Percentiles rank a stretch among this genome's conserved stretches.
Evolutionary conservation across 352 stramenopile species (phyloP).

Genomic region (Aphanomyces cochlioides): DNA sequence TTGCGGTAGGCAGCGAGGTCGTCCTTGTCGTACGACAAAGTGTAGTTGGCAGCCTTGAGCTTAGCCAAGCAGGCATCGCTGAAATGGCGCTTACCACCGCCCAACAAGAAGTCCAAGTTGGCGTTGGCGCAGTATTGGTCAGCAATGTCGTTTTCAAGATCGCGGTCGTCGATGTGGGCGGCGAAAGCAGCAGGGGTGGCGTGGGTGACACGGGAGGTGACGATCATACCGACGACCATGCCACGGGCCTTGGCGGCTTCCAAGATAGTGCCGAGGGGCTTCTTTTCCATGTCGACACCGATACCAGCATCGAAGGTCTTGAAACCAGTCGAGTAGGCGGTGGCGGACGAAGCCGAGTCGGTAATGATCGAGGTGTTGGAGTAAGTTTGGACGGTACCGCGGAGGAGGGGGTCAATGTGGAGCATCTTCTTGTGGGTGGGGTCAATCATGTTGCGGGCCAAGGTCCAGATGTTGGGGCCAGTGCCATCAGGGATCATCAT

Average conservation of each 20-base stretch:
- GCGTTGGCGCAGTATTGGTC: conserved; percentile 62
- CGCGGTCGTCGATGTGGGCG: conserved; percentile 48
- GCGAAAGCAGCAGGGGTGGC: conserved; percentile 56
- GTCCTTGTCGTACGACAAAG: conserved; percentile 50
- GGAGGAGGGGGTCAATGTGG: conserved; percentile 55
- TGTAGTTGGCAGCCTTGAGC: conserved; percentile 45
- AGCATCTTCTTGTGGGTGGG: conserved; percentile 49
- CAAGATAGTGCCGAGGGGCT: conserved; percentile 57
- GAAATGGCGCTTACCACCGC: conserved; percentile 51
- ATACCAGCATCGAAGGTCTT: conserved; percentile 65
- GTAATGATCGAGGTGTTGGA: conserved; percentile 67
- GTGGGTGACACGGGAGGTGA: conserved; percentile 61
- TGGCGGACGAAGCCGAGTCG: conserved; percentile 53
- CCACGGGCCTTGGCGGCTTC: conserved; percentile 56
- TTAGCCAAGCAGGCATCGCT: conserved; percentile 47
- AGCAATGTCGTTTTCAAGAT: conserved; percentile 55
- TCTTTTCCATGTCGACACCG: conserved; percentile 50
- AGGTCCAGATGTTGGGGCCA: conserved; percentile 58
- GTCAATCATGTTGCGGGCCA: conserved; percentile 55
- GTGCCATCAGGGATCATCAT: conserved; percentile 76
- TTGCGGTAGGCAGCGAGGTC: conserved; percentile 52
- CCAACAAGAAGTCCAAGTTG: conserved; percentile 62
- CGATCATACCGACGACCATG: conserved; percentile 66
- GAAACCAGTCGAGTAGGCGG: conserved; percentile 55
- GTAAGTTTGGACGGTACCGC: conserved; percentile 55